phyloP scores from a whole-genome alignment of 2,329 filamentous ascomycete genomes.

The Polytolypa hystricis region DNA sequence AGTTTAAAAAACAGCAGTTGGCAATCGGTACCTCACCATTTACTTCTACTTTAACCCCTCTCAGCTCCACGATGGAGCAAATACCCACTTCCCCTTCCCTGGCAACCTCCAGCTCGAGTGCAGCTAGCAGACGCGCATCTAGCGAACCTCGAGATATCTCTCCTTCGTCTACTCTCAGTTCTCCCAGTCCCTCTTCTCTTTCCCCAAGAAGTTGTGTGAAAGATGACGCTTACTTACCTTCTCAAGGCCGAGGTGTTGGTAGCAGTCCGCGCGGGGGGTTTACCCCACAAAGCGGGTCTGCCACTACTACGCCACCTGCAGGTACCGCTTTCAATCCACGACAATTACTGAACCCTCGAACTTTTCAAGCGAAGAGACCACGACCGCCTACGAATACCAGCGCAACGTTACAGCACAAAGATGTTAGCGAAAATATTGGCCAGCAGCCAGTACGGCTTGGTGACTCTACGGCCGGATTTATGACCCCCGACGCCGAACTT shows the following conservation, averaged over 20 bases:
- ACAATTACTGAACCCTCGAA: constrained; percentile 12
- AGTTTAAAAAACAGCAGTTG: constrained; percentile 26
- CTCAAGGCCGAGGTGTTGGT: no score
- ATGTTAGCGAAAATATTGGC: constrained; percentile 1
- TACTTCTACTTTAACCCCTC: background rate
- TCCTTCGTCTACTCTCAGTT: no score
- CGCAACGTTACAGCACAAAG: no score
- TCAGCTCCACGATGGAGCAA: background rate
- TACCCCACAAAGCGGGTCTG: background rate
- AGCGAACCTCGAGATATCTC: no score
- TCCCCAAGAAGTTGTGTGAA: no score
- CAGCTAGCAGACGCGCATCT: no score
- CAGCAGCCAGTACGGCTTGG: background rate
- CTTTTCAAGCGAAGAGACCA: constrained; percentile 1
- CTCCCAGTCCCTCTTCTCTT: no score
- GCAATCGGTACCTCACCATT: constrained; percentile 7
- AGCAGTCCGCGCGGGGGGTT: background rate
- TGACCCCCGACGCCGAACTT: background rate
- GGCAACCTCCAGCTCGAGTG: background rate
- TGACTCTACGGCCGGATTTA: background rate
- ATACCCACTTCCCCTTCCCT: background rate
- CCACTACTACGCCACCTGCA: background rate
- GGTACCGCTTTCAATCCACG: constrained; percentile 11
- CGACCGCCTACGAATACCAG: background rate
- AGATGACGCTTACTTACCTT: background rate